Evolutionary conservation across 192 early-diverging fungal species (phyloP).

Genomic region (Coemansia sp.): DNA sequence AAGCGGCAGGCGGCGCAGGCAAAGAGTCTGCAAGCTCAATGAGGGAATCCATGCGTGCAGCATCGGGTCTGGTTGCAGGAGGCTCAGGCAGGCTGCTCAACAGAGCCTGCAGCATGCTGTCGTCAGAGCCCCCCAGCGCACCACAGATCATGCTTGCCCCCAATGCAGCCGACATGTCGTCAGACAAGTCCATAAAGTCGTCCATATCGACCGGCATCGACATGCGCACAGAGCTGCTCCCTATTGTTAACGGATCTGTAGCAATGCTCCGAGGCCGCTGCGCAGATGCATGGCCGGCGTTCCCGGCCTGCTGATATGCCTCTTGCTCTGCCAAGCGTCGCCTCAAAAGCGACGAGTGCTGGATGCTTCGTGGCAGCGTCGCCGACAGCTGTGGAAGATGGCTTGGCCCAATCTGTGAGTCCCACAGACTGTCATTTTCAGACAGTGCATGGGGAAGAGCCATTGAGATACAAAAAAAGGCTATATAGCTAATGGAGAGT

Average conservation of each 20-base stretch:
- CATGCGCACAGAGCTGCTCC: slow-evolving; percentile 19
- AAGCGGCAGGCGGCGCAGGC: slow-evolving; percentile 8
- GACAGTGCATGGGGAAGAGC: slow-evolving; percentile 14
- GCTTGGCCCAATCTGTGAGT: not conserved
- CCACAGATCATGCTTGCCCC: not conserved
- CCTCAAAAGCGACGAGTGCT: slow-evolving; percentile 28
- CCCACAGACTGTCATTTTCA: slow-evolving; percentile 9
- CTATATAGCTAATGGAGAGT: too few relatives aligned
- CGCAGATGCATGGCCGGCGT: not conserved
- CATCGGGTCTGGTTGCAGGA: slow-evolving; percentile 17
- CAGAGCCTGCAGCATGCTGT: slow-evolving; percentile 45
- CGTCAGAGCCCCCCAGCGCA: slow-evolving; percentile 17
- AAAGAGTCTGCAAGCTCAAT: slow-evolving; percentile 38
- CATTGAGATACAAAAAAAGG: slow-evolving; percentile 2
- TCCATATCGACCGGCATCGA: slow-evolving; percentile 39
- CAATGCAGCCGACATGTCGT: not conserved
- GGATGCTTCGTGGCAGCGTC: slow-evolving; percentile 31
- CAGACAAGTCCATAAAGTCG: slow-evolving; percentile 19
- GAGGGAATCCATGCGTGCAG: slow-evolving; percentile 10
- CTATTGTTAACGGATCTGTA: not conserved
- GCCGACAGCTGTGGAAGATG: slow-evolving; percentile 10
- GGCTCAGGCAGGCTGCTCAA: slow-evolving; percentile 50
- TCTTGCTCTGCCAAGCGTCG: slow-evolving; percentile 17
- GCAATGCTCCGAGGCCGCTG: not conserved
- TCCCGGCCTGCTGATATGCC: not conserved